Percentiles rank a stretch among this genome's conserved stretches.
phyloP scores from a whole-genome alignment of 2,329 filamentous ascomycete species.

The Hymenoscyphus albidus region DNA sequence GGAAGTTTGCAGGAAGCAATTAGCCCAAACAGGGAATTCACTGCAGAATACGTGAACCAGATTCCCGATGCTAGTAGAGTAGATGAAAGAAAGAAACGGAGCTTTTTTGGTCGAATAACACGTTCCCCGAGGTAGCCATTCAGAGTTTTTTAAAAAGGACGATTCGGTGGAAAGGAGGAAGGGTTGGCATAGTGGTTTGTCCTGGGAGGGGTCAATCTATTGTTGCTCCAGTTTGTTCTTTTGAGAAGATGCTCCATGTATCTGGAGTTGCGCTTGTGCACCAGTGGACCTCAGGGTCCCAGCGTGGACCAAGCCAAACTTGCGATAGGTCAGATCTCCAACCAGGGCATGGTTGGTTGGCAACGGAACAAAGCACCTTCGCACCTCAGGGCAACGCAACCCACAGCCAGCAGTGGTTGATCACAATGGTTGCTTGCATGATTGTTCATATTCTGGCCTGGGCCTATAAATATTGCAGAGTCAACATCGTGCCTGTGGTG shows the following conservation, averaged over 20 bases:
- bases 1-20: background rate
- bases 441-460: too few relatives aligned
- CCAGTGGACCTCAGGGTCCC: background rate
- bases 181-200: background rate
- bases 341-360: too few relatives aligned
- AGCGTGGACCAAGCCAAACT: background rate
- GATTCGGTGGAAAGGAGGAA: background rate
- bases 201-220: background rate
- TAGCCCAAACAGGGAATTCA: background rate
- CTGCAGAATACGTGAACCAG: background rate
- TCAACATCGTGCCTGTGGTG: background rate
- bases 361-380: too few relatives aligned
- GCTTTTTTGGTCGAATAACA: constrained; percentile 29
- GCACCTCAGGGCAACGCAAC: too few relatives aligned
- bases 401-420: background rate
- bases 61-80: constrained; percentile 17
- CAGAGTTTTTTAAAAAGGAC: constrained; percentile 15
- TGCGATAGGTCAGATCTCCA: background rate
- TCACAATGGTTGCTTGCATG: background rate
- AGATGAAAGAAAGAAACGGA: constrained; percentile 26
- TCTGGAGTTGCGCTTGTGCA: background rate
- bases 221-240: background rate
- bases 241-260: background rate
- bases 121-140: constrained; percentile 29
- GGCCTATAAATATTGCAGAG: background rate